These are phyloP conservation scores for Magnolia changhungtana DNA, from an alignment of 164 flowering plant species.

Conservation along the genomic window DNA sequence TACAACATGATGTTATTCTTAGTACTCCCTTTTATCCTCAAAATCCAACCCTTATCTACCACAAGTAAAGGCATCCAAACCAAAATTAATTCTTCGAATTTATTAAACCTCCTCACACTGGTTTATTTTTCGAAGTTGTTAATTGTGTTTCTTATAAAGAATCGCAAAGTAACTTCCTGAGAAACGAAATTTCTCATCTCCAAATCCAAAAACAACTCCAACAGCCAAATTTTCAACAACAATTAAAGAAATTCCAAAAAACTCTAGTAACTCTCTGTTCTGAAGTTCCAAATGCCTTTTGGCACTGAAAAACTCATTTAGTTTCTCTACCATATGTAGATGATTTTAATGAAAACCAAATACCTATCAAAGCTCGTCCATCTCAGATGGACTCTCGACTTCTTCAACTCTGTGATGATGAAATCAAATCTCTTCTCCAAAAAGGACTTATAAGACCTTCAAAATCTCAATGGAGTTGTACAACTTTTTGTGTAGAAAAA, in stretches of 20 bases:
- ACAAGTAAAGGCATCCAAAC: too few species aligned
- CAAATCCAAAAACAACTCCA: neutral
- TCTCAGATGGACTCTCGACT: neutral
- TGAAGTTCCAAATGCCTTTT: neutral
- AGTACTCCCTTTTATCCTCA: too few species aligned
- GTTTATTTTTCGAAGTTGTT: neutral
- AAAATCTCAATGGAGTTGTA: neutral
- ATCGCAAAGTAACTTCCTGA: neutral
- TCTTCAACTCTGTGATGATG: neutral
- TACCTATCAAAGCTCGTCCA: neutral
- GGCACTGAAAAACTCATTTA: neutral
- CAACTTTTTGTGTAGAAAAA: neutral
- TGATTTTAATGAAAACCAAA: neutral
- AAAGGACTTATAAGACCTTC: neutral
- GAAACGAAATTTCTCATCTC: neutral
- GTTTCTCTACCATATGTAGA: neutral
- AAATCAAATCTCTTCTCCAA: neutral
- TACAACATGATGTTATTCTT: too few species aligned
- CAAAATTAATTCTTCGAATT: neutral
- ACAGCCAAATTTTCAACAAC: neutral
- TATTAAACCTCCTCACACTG: neutral
- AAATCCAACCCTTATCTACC: too few species aligned
- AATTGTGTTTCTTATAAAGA: neutral
- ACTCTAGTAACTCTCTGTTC: neutral
- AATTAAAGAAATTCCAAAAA: neutral